Evolutionary conservation across 768 basidiomycete genomes (phyloP).

Genomic region (Psilocybe tampanensis): DNA sequence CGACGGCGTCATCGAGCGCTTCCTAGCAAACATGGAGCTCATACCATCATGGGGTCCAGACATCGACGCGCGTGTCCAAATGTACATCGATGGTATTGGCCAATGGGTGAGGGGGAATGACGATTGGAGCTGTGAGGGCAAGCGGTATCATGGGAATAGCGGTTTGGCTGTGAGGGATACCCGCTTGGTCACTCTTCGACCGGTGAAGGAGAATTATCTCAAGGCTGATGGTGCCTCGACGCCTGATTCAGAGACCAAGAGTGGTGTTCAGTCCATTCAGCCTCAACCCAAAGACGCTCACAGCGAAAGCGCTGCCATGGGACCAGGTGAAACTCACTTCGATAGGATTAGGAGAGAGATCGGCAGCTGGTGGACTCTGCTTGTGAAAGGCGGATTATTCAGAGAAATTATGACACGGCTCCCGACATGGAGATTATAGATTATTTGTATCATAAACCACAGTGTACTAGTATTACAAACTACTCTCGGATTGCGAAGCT

Average conservation of each 20-base stretch:
- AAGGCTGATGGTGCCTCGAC: neutral
- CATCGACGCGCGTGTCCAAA: constrained; percentile 31
- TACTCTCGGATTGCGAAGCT: too few relatives aligned
- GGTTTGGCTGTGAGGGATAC: constrained; percentile 30
- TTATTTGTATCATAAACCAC: neutral
- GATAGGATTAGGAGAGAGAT: neutral
- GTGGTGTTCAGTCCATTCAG: neutral
- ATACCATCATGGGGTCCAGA: constrained; percentile 38
- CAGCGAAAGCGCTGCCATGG: too few relatives aligned
- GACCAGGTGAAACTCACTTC: neutral
- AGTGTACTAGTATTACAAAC: neutral
- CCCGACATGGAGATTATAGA: constrained; percentile 1
- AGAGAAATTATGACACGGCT: neutral
- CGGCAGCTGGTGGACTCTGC: constrained; percentile 2
- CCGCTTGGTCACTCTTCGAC: constrained; percentile 16
- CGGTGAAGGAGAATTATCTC: constrained; percentile 13
- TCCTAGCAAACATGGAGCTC: constrained; percentile 26
- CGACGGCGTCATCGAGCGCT: constrained; percentile 30
- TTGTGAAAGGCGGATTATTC: neutral
- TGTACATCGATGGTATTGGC: constrained; percentile 40
- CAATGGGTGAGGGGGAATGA: constrained; percentile 41
- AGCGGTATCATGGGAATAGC: constrained; percentile 32
- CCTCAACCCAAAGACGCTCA: neutral
- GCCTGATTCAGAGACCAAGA: neutral
- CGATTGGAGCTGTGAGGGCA: constrained; percentile 46